phyloP scores from a whole-genome alignment of 805 yeast genomes.

The Torulaspora microellipsoides region DNA sequence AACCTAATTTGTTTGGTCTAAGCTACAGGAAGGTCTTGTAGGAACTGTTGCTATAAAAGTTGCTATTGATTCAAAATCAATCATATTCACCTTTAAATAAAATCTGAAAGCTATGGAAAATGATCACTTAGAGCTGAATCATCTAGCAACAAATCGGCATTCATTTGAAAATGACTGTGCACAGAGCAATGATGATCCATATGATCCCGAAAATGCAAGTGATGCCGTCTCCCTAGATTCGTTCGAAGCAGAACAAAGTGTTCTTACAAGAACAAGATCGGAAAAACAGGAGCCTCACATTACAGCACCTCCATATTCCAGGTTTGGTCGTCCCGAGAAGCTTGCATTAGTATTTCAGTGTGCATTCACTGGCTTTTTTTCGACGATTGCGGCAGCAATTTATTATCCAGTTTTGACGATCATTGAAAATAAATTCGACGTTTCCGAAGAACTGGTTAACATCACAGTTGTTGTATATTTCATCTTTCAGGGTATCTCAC shows the following conservation, averaged over 20 bases:
- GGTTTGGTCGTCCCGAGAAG: conserved; percentile 42
- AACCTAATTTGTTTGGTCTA: no score
- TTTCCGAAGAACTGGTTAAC: conserved; percentile 56
- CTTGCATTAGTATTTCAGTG: conserved; percentile 38
- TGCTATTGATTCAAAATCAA: not conserved
- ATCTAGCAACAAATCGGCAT: no score
- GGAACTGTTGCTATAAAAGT: not conserved
- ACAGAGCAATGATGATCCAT: not conserved
- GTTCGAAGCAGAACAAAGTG: not conserved
- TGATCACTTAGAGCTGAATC: no score
- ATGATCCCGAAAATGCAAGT: not conserved
- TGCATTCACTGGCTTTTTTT: conserved; percentile 54
- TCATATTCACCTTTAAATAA: no score
- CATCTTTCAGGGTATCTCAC: conserved; percentile 71
- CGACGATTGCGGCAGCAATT: conserved; percentile 70
- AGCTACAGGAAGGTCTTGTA: no score
- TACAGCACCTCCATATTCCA: conserved; percentile 38
- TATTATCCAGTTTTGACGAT: conserved; percentile 72
- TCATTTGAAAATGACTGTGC: not conserved
- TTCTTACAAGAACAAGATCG: not conserved
- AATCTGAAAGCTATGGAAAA: no score
- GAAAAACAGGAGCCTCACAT: conserved; percentile 2
- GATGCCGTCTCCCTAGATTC: not conserved
- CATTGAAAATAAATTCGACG: conserved; percentile 50
- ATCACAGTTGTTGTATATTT: conserved; percentile 73